Conservation (phyloP, 2,329 filamentous ascomycete genomes). For the Calonectria hawksworthii region DNA sequence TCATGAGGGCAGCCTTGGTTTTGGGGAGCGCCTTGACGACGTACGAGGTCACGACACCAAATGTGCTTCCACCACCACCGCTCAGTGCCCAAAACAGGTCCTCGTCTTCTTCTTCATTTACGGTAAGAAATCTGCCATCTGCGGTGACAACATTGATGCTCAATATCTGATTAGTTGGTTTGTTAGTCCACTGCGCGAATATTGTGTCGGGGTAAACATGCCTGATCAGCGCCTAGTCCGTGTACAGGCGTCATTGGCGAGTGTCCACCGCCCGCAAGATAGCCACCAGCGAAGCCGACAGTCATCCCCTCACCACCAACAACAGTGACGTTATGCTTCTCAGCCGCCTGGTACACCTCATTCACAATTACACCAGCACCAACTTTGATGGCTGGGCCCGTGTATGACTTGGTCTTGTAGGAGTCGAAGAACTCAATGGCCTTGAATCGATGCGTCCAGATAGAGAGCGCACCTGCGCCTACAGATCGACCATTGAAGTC, state of each 20-base stretch:
- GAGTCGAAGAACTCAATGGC: background rate
- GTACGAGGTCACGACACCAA: background rate
- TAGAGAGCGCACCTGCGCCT: background rate
- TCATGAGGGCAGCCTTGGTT: background rate
- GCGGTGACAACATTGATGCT: background rate
- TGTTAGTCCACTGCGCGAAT: background rate
- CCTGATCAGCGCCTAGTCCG: background rate
- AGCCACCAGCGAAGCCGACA: background rate
- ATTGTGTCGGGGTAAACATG: background rate
- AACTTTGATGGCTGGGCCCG: background rate
- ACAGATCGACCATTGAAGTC: background rate
- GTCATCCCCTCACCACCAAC: background rate
- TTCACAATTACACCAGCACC: background rate
- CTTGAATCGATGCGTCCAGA: background rate
- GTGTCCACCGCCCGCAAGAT: background rate
- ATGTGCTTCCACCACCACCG: background rate
- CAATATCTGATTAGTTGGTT: background rate
- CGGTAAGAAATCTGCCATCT: background rate
- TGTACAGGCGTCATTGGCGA: background rate
- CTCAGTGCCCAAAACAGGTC: background rate
- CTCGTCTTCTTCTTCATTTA: background rate
- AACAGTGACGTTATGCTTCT: background rate
- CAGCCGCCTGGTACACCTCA: background rate
- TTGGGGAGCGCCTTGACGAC: background rate
- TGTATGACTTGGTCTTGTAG: background rate